Base-by-base conservation (phyloP, 192 early-diverging fungal species). In the Piromyces finnis region DNA sequence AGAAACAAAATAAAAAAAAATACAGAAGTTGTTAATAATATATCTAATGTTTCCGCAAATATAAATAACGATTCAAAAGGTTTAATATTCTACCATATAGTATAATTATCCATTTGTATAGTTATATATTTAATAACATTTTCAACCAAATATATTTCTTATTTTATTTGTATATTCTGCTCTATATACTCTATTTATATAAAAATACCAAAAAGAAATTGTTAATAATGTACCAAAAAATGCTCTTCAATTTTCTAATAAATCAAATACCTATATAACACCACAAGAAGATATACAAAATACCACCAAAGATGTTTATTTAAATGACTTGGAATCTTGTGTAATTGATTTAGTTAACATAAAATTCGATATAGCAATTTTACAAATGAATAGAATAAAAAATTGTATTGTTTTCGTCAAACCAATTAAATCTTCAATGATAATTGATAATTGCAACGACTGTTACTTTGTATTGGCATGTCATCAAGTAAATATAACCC, bases 401-500 rank as follows among this genome's bases (percentile, higher is more conserved):
- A 83, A 87, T 77, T 92, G 91, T 29, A 39, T 97, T 13, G 83
- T 97, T 28, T 84, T 94, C 12, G 85, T 89, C 78, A 89, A 89
- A 3, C 86, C 89, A 15, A 88, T 96, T 26, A 84, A 85, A 68
- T 94, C 95, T 28, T 93, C 94, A 27, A 86, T 93, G 27, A 85
- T 95, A 18, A 82, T 94, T 17, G 88, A 95, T 80, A 87, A 88
- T 77, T 91, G 93, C 77, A 83, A 85, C 28, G 84, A 85, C 22
- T 93, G 89, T 78, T 84, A 91, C 0, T 79, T 96, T 12, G 83
- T 93, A 7, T 80, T 92, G 39, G 92, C 87, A 3, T 95, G 94
- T 80, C 92, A 92, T 36, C 96, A 94, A 90, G 92, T 92, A 90
- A 79, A 51, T n/a, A n/a, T n/a, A n/a, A n/a, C n/a, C n/a, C n/a